These are phyloP conservation scores for Aspergillus fructus DNA, from an alignment of 2,329 filamentous ascomycete genomes.

Conservation along the genomic window DNA sequence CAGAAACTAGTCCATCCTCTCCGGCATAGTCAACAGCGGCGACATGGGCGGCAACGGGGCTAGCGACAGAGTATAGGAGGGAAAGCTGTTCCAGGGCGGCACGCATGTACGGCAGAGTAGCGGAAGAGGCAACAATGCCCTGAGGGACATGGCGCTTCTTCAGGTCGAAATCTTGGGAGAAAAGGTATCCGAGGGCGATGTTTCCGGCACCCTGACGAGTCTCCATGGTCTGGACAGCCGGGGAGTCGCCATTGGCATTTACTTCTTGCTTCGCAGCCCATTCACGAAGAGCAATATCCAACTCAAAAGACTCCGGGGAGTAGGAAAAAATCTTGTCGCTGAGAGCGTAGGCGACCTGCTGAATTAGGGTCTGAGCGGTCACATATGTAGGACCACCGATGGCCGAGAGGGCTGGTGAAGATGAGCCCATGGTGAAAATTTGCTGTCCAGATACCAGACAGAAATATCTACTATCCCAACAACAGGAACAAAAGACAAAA, in stretches of 20 bases:
- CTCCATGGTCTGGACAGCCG: slow-evolving; percentile 76
- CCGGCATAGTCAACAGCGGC: slow-evolving; percentile 83
- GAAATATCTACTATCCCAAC: slow-evolving; percentile 23
- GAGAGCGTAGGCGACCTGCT: slow-evolving; percentile 91
- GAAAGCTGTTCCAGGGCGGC: slow-evolving; percentile 87
- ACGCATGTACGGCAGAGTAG: slow-evolving; percentile 76
- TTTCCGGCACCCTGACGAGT: slow-evolving; percentile 85
- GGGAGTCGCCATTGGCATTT: slow-evolving; percentile 80
- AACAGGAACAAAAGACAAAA: slow-evolving; percentile 23
- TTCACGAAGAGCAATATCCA: slow-evolving; percentile 76
- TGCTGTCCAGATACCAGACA: slow-evolving; percentile 27
- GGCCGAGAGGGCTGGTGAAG: slow-evolving; percentile 49
- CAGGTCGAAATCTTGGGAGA: slow-evolving; percentile 93
- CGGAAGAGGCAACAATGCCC: slow-evolving; percentile 81
- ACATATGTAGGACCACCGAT: slow-evolving; percentile 89
- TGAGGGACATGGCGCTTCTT: slow-evolving; percentile 89
- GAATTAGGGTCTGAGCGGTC: slow-evolving; percentile 87
- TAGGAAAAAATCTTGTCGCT: slow-evolving; percentile 98
- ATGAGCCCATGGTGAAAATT: slow-evolving; percentile 29
- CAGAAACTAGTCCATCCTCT: slow-evolving; percentile 72
- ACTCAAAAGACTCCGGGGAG: slow-evolving; percentile 88
- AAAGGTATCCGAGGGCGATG: slow-evolving; percentile 93
- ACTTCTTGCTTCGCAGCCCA: slow-evolving; percentile 70
- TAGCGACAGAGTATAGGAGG: slow-evolving; percentile 85
- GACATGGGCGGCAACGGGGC: slow-evolving; percentile 88